Percentiles rank a stretch among this genome's conserved stretches.
phyloP scores from a whole-genome alignment of 2,329 filamentous ascomycete species.

The Tolypocladium paradoxum region DNA sequence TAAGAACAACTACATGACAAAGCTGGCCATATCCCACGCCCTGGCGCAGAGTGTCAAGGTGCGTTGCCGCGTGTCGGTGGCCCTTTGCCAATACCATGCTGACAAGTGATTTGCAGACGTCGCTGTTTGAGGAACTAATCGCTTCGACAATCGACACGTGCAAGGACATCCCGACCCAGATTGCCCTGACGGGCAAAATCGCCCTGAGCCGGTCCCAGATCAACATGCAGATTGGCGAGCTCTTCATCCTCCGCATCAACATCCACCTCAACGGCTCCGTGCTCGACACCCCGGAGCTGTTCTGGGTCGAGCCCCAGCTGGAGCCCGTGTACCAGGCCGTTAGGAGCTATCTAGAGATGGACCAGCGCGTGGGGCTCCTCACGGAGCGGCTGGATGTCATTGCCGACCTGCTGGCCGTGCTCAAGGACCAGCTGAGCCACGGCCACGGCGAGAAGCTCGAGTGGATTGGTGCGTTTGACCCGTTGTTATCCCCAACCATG shows the following conservation, averaged over 20 bases:
- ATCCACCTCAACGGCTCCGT: conserved; percentile 97
- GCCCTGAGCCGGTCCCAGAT: conserved; percentile 80
- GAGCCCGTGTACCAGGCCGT: conserved; percentile 96
- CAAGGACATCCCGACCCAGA: conserved; percentile 86
- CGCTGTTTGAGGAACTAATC: conserved; percentile 89
- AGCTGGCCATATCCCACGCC: conserved; percentile 91
- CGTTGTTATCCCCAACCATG: neutral
- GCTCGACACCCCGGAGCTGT: conserved; percentile 90
- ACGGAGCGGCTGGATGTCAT: conserved; percentile 83
- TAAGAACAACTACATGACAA: conserved; percentile 96
- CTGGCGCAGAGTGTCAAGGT: conserved; percentile 92
- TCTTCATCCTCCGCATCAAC: conserved; percentile 95
- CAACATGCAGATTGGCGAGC: conserved; percentile 98
- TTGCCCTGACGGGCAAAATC: conserved; percentile 86
- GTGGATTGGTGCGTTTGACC: conserved; percentile 62
- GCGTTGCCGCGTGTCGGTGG: conserved; percentile 6
- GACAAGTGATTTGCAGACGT: conserved; percentile 48
- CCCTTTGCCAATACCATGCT: conserved; percentile 4
- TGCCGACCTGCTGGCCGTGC: conserved; percentile 79
- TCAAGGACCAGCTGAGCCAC: conserved; percentile 92
- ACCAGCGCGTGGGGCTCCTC: conserved; percentile 80
- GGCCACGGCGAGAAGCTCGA: conserved; percentile 83
- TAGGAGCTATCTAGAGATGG: conserved; percentile 93
- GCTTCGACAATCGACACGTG: conserved; percentile 88
- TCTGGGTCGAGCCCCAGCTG: conserved; percentile 96